Percentiles rank a stretch among this genome's conserved stretches.
phyloP scores from a whole-genome alignment of 148 eudicot genomes.

The Diospyros kaki region DNA sequence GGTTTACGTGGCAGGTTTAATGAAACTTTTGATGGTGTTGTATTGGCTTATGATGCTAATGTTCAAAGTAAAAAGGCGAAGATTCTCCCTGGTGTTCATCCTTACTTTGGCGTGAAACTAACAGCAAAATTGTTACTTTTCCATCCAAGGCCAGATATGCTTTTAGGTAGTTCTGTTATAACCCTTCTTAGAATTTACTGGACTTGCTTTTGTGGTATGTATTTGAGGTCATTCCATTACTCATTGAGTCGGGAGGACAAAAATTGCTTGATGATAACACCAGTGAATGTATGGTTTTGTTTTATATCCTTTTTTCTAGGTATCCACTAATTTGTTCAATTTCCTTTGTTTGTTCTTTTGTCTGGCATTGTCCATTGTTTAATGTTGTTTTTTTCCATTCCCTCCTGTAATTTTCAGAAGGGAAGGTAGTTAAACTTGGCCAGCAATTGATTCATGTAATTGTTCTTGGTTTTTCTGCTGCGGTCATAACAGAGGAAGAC shows the following conservation, averaged over 20 bases:
- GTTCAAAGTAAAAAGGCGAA: conserved; percentile 35
- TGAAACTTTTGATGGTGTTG: conserved; percentile 76
- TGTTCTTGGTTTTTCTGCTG: conserved; percentile 90
- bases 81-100: conserved; percentile 62
- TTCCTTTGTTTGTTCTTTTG: too few relatives aligned
- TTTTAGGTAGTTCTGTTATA: conserved; percentile 43
- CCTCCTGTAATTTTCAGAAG: conserved; percentile 44
- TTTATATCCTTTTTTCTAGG: too few relatives aligned
- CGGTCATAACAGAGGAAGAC: conserved; percentile 62
- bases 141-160: conserved; percentile 68
- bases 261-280: too few relatives aligned
- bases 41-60: conserved; percentile 61
- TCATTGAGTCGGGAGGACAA: too few relatives aligned
- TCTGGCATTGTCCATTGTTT: not conserved
- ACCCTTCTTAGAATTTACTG: not conserved
- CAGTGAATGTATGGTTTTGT: too few relatives aligned
- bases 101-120: conserved; percentile 56
- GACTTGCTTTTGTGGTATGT: too few relatives aligned
- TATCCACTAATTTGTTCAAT: too few relatives aligned
- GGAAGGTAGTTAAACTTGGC: conserved; percentile 77
- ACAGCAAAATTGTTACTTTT: conserved; percentile 61
- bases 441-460: conserved; percentile 72
- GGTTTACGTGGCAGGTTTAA: conserved; percentile 42
- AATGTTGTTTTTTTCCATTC: conserved; percentile 3
- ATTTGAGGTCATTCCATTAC: too few relatives aligned